Base-by-base conservation (phyloP, 495 filamentous ascomycete species). In the Lophiostoma macrostomum region DNA sequence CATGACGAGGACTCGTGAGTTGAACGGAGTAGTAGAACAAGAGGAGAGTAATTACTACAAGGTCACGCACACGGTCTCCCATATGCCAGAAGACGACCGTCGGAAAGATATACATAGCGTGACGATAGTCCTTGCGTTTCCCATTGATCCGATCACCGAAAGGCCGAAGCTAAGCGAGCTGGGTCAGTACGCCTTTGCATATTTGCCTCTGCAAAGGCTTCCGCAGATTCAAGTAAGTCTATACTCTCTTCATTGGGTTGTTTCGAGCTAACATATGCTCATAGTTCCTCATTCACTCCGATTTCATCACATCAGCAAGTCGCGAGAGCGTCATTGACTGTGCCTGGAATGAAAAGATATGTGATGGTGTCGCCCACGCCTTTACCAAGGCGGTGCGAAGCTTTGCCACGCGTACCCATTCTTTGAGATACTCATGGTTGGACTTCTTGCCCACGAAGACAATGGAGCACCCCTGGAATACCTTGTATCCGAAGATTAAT, bases 231-330 rank as follows among this genome's bases (percentile, higher is more conserved):
- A 32, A 14, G 50, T 53, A 36, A 53, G 50, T 32, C 3, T 12
- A 44, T 7, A 28, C 30, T 2, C 13, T 8, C 13, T 28, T 19
- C 3, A 14, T 13, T 14, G n/a, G 3, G 10, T 28, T 34, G 24
- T 22, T 19, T 30, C 24, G 14, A 37, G n/a, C 29, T 13, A 37
- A 22, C 24, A 5, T 8, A 13, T 11, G 10, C 35, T 2, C 12
- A 3, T 19, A 56, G 53, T 49, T 56, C 28, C 14, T 48, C 5
- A 50, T 56, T n/a, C 53, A 49, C 24, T 49, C 53, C 16, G 44
- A 50, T 32, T 56, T 56, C 35, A 56, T 32, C 19, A 50, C 42
- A 1, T 24, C 53, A 11, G 44, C 32, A 6, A 56, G 28, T 29
- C 43, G 42, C 2, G 44, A 56, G 14, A 50, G 22, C n/a, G 28